Evolutionary conservation across 2,329 filamentous ascomycete genomes (phyloP), one percentile per base, ranked within the genome.

Genomic region (Nigrospora oryzae): DNA sequence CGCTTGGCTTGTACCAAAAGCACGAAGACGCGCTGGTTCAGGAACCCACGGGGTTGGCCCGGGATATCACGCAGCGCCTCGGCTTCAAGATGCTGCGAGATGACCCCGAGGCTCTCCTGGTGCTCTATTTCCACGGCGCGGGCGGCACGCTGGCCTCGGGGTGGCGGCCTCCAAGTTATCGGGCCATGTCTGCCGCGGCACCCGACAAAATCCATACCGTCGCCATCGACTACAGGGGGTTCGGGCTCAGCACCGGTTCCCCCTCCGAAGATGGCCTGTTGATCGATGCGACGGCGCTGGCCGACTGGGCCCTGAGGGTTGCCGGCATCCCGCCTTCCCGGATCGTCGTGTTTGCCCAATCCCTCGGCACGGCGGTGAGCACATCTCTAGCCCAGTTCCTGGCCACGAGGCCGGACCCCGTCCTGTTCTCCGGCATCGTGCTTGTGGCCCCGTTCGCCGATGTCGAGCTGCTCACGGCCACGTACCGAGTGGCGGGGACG

Each of bases 181-280:
- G 77, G 2, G 74, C 71, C 12, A 62, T 81, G 36, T 74, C 65
- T n/a, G 72, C 71, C 7, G 68, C 63, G 0, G 63, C 69, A 2
- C 70, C 76, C 0, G 54, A 63, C 16, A 75, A 73, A 35, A 75
- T 79, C 2, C 77, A 83, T 51, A 67, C 75, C 32, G 54, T 83
- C 8, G 68, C 74, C 2, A 71, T 84, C 43, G 79, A 84, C 58
- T 83, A 82, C 52, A 69, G 78, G 5, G 79, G 80, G 1, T 84
- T 76, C 51, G 79, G 80, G 1, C 44, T 54, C 8, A 77, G 71
- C 42, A 71, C 62, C 0, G 77, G 78, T 2, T 55, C 58, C 5
- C 78, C 78, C 0, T 77, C 75, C 0, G 79, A 83, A 55, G 40
- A 54, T 1, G 78, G 79, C 0, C 60, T 83, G 1, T 60, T 78